Conservation (phyloP, 1,284 basidiomycete genomes). For the Apiotrichum brassicae region DNA sequence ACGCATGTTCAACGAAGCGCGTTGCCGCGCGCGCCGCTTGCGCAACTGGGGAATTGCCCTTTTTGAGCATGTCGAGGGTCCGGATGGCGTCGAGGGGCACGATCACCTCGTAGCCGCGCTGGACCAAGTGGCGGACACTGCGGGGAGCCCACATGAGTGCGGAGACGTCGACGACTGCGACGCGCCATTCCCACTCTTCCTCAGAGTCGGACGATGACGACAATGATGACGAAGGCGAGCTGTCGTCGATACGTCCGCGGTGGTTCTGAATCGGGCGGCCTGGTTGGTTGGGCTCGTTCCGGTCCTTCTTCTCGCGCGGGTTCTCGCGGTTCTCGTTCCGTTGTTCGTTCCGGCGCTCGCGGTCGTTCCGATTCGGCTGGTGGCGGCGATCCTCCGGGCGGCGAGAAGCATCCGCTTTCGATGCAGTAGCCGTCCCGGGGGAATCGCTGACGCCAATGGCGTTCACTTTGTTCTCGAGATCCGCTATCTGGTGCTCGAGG, state of each 20-base stretch:
- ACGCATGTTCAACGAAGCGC: constrained; percentile 44
- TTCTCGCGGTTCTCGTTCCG: neutral
- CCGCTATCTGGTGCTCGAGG: constrained; percentile 44
- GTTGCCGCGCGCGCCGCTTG: constrained; percentile 57
- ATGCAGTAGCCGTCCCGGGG: neutral
- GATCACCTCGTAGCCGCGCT: constrained; percentile 62
- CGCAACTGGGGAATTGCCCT: constrained; percentile 69
- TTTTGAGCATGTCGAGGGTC: constrained; percentile 89
- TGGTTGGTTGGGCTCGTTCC: too few relatives aligned
- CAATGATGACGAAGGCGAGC: neutral
- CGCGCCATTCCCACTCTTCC: constrained; percentile 11
- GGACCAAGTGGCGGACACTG: constrained; percentile 69
- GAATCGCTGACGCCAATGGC: constrained; percentile 9
- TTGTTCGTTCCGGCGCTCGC: neutral
- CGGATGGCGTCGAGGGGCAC: constrained; percentile 84
- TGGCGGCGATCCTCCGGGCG: neutral
- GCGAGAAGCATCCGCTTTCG: too few relatives aligned
- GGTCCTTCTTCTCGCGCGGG: too few relatives aligned
- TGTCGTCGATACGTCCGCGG: constrained; percentile 11
- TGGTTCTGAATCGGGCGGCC: too few relatives aligned
- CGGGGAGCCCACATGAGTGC: constrained; percentile 76
- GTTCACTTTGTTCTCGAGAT: constrained; percentile 41
- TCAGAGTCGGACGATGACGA: constrained; percentile 3
- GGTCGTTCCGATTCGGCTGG: neutral
- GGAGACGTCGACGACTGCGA: constrained; percentile 73